phyloP scores from a whole-genome alignment of 1,284 basidiomycete species.

The Pascua sp. region DNA sequence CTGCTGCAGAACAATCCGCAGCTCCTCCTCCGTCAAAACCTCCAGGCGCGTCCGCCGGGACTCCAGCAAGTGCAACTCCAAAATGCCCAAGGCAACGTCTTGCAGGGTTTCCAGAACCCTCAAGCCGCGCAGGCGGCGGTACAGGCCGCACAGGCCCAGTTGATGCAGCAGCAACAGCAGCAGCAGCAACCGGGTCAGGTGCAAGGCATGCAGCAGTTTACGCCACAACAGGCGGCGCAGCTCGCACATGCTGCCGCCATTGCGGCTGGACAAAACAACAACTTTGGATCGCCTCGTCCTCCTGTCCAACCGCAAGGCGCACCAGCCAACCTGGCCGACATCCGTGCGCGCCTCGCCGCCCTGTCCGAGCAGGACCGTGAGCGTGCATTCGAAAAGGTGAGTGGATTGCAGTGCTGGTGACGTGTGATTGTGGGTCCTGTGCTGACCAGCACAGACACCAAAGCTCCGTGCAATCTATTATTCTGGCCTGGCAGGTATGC shows the following conservation, averaged over 20 bases:
- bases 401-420: constrained; percentile 1
- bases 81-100: constrained; percentile 5
- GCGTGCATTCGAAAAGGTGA: constrained; percentile 30
- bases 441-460: constrained; percentile 20
- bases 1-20: constrained; percentile 9
- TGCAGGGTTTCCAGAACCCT: constrained; percentile 6
- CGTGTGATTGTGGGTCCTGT: too few relatives aligned
- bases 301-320: constrained; percentile 11
- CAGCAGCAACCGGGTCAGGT: constrained; percentile 21
- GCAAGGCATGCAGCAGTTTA: constrained; percentile 12
- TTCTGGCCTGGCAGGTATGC: constrained; percentile 7
- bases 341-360: constrained; percentile 25
- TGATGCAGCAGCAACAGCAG: constrained; percentile 21
- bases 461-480: constrained; percentile 31
- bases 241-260: constrained; percentile 12
- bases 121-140: constrained; percentile 6
- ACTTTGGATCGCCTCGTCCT: constrained; percentile 32
- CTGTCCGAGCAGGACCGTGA: constrained; percentile 37
- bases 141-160: constrained; percentile 15
- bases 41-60: constrained; percentile 11
- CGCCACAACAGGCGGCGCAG: constrained; percentile 21
- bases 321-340: constrained; percentile 21
- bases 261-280: constrained; percentile 16
- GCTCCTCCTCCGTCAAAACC: not conserved
- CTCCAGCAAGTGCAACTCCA: constrained; percentile 13